phyloP scores from a whole-genome alignment of 352 stramenopile species.

The Pythium sp. region DNA sequence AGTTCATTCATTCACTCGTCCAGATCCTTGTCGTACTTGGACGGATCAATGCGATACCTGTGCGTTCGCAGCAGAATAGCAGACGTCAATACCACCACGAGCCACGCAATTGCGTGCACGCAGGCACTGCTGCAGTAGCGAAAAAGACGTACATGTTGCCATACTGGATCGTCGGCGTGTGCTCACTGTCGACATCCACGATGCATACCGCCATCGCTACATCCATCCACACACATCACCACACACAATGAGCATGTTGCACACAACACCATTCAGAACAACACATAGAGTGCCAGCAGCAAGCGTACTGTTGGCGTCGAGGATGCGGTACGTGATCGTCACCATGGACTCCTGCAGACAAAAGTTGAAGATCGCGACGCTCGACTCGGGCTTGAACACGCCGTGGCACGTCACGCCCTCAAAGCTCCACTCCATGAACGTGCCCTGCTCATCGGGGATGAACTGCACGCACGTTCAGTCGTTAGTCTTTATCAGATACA shows the following conservation, averaged over 20 bases:
- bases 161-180: not conserved
- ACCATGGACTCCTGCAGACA: not conserved
- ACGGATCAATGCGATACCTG: not conserved
- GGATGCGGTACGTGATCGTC: not conserved
- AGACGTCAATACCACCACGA: not conserved
- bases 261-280: not conserved
- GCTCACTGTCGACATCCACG: not conserved
- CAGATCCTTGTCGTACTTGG: not conserved
- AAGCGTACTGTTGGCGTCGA: not conserved
- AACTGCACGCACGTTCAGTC: not conserved
- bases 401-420: not conserved
- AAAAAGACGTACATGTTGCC: not conserved
- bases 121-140: not conserved
- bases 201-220: not conserved
- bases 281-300: not conserved
- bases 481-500: not conserved
- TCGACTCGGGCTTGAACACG: not conserved
- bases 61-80: not conserved
- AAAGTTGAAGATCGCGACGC: not conserved
- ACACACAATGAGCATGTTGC: not conserved
- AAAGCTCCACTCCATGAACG: conserved; percentile 1
- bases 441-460: not conserved
- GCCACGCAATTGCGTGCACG: not conserved
- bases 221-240: not conserved
- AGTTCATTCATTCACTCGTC: not conserved